A percentile compares a stretch with the other conserved stretches of the same genome.
Evolutionary conservation across 805 yeast species (phyloP).

Genomic region (Alloascoidea hylecoeti): DNA sequence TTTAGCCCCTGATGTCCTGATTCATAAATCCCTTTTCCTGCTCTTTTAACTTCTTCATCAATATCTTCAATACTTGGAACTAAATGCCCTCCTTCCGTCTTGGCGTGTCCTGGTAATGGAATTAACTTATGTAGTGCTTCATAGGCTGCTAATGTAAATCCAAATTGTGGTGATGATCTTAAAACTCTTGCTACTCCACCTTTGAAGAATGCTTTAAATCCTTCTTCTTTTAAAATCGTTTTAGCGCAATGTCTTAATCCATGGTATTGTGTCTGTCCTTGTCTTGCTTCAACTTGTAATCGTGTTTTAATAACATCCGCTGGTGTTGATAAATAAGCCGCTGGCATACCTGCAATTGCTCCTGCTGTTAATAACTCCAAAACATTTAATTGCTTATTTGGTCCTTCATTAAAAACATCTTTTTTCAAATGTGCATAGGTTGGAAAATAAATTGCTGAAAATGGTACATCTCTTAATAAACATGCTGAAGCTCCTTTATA

Average conservation of each 20-base stretch:
- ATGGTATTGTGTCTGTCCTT: slow-evolving; percentile 62
- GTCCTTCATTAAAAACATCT: slow-evolving; percentile 71
- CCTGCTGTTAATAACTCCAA: slow-evolving; percentile 83
- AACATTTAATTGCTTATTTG: slow-evolving; percentile 53
- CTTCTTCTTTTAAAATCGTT: slow-evolving; percentile 71
- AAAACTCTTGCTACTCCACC: slow-evolving; percentile 93
- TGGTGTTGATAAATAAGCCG: slow-evolving; percentile 93
- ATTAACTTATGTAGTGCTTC: slow-evolving; percentile 72
- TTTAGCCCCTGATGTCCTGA: too few species aligned
- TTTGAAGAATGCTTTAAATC: slow-evolving; percentile 76
- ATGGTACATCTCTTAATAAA: slow-evolving; percentile 87
- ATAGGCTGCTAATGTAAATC: slow-evolving; percentile 94
- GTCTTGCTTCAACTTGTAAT: slow-evolving; percentile 69
- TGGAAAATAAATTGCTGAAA: slow-evolving; percentile 94
- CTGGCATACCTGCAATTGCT: slow-evolving; percentile 95
- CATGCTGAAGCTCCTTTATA: slow-evolving; percentile 91
- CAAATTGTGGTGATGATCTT: slow-evolving; percentile 95
- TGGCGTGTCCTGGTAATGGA: slow-evolving; percentile 39
- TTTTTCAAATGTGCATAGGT: slow-evolving; percentile 88
- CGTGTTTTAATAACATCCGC: slow-evolving; percentile 95
- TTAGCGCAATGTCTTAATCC: slow-evolving; percentile 69
- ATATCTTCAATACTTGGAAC: too few species aligned
- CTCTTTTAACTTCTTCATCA: too few species aligned
- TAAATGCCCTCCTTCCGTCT: too few species aligned
- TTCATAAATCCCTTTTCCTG: too few species aligned